Percentiles rank a stretch among this genome's conserved stretches.
Evolutionary conservation across 345 rosid genomes (phyloP).

Genomic region (Eucalyptus curtisii): DNA sequence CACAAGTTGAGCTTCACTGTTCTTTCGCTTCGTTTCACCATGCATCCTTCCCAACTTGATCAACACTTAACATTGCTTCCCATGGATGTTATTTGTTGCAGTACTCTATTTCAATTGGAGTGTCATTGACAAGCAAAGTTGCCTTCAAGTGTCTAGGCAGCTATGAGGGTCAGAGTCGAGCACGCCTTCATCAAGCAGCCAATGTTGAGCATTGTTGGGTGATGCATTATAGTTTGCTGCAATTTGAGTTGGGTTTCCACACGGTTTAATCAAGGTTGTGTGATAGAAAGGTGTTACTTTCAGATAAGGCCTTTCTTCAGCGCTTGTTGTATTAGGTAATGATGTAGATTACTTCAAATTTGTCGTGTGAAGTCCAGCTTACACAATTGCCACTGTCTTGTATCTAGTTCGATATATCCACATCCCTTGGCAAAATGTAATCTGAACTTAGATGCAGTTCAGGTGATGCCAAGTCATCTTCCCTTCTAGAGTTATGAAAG

Average conservation of each 20-base stretch:
- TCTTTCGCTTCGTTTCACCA: neutral
- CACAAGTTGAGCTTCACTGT: neutral
- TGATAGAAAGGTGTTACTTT: neutral
- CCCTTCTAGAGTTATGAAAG: neutral
- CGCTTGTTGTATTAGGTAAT: neutral
- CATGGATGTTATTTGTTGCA: neutral
- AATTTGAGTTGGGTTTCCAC: neutral
- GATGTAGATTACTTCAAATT: neutral
- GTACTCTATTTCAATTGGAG: neutral
- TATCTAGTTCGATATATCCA: neutral
- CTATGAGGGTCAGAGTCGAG: neutral
- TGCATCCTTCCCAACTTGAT: neutral
- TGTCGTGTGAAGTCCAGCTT: neutral
- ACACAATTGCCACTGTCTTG: neutral
- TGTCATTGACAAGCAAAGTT: neutral
- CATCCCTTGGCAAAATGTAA: neutral
- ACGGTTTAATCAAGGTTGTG: neutral
- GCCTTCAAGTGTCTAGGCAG: neutral
- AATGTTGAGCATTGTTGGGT: neutral
- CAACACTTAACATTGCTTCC: neutral
- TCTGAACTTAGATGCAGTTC: neutral
- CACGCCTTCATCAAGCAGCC: neutral
- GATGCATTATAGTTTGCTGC: neutral
- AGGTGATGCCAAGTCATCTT: neutral
- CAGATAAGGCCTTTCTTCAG: neutral